Evolutionary conservation across 306 rosid genomes (phyloP).

Genomic region (Castanospermum australe): DNA sequence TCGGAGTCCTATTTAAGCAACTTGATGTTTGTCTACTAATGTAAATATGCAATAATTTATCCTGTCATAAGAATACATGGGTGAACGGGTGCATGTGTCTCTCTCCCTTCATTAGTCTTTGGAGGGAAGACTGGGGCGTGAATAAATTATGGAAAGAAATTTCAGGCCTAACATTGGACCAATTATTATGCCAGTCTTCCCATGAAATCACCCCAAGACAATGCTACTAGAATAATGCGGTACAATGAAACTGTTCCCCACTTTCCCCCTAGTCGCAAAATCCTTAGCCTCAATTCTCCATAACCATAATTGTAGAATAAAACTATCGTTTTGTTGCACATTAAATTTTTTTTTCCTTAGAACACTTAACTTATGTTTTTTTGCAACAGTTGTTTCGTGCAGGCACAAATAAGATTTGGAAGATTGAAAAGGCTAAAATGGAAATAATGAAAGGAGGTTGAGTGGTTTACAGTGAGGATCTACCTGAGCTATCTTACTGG

Average conservation of each 20-base stretch:
- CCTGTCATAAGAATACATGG: background rate
- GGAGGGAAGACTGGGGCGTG: background rate
- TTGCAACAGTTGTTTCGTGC: no score
- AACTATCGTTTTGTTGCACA: no score
- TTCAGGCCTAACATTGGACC: background rate
- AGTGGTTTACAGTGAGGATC: conserved; percentile 36
- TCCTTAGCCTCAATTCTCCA: background rate
- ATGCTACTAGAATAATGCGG: background rate
- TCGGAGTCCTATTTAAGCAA: background rate
- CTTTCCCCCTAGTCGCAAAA: background rate
- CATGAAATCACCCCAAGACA: no score
- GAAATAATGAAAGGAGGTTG: no score
- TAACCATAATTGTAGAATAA: no score
- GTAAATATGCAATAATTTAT: background rate
- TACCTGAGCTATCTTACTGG: background rate
- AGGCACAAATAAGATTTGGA: no score
- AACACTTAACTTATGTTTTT: no score
- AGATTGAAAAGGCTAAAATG: no score
- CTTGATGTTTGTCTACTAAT: background rate
- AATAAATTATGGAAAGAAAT: background rate
- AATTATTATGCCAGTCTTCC: background rate
- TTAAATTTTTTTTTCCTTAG: no score
- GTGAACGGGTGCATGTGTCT: background rate
- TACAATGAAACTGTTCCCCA: background rate
- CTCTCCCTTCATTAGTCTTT: background rate